Evolutionary conservation across 108 stramenopile species (phyloP).

Genomic region (Pseudonitzschia delicatissima): DNA sequence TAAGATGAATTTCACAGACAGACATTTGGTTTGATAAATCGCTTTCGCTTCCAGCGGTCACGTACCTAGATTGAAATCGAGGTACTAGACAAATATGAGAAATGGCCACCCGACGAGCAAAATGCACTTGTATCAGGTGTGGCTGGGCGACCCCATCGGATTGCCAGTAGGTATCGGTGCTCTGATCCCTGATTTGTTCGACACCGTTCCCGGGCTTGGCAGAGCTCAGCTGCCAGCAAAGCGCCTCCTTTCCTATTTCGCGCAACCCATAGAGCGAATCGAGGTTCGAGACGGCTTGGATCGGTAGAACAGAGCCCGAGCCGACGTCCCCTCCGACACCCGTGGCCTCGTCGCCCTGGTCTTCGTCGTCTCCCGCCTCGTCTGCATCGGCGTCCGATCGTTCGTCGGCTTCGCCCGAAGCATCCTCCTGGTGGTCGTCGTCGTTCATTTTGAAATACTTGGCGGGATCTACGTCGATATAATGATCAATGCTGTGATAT

Average conservation of each 20-base stretch:
- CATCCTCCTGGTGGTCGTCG: constrained; percentile 11
- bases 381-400: constrained; percentile 14
- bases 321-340: background rate
- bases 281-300: constrained; percentile 56
- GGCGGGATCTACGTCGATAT: too few species aligned
- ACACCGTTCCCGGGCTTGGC: constrained; percentile 98
- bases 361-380: constrained; percentile 23
- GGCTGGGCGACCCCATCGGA: constrained; percentile 87
- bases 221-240: constrained; percentile 87
- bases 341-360: constrained; percentile 15
- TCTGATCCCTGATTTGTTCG: constrained; percentile 84
- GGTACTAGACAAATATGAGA: constrained; percentile 84
- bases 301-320: constrained; percentile 26
- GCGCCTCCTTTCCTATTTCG: constrained; percentile 80
- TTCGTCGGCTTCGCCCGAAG: constrained; percentile 10
- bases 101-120: constrained; percentile 81
- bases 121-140: constrained; percentile 94
- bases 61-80: constrained; percentile 90
- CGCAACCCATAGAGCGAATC: constrained; percentile 61
- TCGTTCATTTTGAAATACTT: constrained; percentile 6
- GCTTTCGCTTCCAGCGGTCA: constrained; percentile 21
- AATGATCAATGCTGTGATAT: too few species aligned
- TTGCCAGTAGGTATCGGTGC: constrained; percentile 94
- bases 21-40: too few species aligned
- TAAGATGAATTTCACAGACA: too few species aligned